Percentiles rank a stretch among this genome's conserved stretches.
These are phyloP conservation scores for Chlamydomonas eustigma DNA, from an alignment of 139 green algal genomes.

Conservation along the genomic window DNA sequence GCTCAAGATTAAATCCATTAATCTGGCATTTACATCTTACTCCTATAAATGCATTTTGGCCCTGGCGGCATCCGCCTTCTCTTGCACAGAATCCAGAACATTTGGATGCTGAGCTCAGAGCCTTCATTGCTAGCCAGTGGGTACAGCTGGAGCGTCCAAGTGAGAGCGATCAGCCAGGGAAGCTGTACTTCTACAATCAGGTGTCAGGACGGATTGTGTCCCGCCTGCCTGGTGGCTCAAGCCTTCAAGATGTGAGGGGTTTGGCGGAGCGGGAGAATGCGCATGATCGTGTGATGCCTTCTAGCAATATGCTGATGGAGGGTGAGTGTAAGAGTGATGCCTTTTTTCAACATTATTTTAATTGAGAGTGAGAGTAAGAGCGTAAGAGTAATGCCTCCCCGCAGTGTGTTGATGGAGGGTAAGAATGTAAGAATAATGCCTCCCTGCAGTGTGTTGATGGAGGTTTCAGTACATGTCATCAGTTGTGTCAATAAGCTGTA, in stretches of 20 bases:
- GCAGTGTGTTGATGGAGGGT: too few relatives aligned
- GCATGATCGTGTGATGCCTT: conserved; percentile 7
- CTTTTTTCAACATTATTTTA: background rate
- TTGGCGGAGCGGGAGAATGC: background rate
- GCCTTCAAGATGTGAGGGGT: background rate
- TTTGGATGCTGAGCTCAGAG: background rate
- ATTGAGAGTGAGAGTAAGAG: background rate
- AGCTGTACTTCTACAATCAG: conserved; percentile 4
- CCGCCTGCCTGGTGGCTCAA: background rate
- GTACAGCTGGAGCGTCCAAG: conserved; percentile 3
- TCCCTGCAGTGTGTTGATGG: too few relatives aligned
- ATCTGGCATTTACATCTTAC: too few relatives aligned
- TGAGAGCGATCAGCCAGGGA: background rate
- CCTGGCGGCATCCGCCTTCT: too few relatives aligned
- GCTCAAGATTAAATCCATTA: too few relatives aligned
- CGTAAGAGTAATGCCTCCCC: background rate
- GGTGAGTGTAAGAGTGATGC: background rate
- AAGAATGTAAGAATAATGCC: too few relatives aligned
- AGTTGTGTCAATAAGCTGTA: too few relatives aligned
- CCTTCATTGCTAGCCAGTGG: conserved; percentile 10
- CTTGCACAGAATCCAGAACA: background rate
- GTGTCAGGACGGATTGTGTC: background rate
- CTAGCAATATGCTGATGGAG: background rate
- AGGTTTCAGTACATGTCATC: too few relatives aligned
- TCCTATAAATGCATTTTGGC: too few relatives aligned